phyloP scores from a whole-genome alignment of 495 filamentous ascomycete genomes.

The Arthonia radiata region DNA sequence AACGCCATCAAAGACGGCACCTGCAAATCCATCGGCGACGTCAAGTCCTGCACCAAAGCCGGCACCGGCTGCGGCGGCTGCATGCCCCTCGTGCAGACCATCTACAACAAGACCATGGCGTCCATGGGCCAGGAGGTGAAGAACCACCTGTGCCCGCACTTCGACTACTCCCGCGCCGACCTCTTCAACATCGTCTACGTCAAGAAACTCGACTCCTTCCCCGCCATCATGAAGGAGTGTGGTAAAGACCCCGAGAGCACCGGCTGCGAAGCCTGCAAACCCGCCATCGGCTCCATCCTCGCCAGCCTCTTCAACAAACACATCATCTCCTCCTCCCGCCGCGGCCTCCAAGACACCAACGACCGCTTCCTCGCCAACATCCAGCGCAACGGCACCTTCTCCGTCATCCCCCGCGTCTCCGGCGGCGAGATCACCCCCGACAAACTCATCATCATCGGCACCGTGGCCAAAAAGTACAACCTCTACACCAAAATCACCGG shows the following conservation, averaged over 20 bases:
- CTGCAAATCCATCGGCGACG: slow-evolving; percentile 65
- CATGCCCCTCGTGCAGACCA: slow-evolving; percentile 73
- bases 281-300: slow-evolving; percentile 63
- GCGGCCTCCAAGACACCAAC: slow-evolving; percentile 84
- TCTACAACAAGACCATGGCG: slow-evolving; percentile 83
- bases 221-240: slow-evolving; percentile 59
- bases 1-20: slow-evolving; percentile 51
- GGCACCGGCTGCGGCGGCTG: slow-evolving; percentile 89
- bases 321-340: slow-evolving; percentile 47
- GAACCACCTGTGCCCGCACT: slow-evolving; percentile 73
- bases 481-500: slow-evolving; percentile 93
- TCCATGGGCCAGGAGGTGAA: slow-evolving; percentile 78
- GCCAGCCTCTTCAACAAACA: slow-evolving; percentile 69
- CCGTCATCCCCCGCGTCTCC: slow-evolving; percentile 63
- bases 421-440: slow-evolving; percentile 84
- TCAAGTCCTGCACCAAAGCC: slow-evolving; percentile 88
- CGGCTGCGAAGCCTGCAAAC: slow-evolving; percentile 89
- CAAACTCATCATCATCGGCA: slow-evolving; percentile 68
- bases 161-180: slow-evolving; percentile 67
- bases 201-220: slow-evolving; percentile 50
- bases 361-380: slow-evolving; percentile 87
- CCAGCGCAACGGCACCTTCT: slow-evolving; percentile 83
- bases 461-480: slow-evolving; percentile 68
- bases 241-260: slow-evolving; percentile 49
- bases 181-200: slow-evolving; percentile 76